Conservation (phyloP, 2,329 filamentous ascomycete genomes). For the Chaetomiaceae sp. region DNA sequence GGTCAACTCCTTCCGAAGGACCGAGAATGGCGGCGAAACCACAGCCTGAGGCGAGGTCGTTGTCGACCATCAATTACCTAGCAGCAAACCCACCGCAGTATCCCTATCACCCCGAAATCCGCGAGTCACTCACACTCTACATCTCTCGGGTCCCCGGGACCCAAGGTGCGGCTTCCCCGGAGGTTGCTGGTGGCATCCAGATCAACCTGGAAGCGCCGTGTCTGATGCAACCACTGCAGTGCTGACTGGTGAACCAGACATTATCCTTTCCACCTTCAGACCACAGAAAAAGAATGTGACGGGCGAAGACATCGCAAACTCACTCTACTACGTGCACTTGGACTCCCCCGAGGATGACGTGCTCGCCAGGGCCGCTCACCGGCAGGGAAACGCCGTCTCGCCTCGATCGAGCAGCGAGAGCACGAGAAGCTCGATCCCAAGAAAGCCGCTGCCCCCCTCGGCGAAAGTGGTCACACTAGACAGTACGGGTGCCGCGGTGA, state of each 20-base stretch:
- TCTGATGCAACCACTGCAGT: background rate
- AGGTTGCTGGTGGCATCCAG: no score
- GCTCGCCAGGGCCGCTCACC: slow-evolving; percentile 30
- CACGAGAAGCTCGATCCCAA: slow-evolving; percentile 39
- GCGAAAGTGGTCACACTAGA: slow-evolving; percentile 19
- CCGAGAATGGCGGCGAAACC: slow-evolving; percentile 16
- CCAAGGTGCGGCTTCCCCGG: slow-evolving; percentile 58
- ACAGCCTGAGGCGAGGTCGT: slow-evolving; percentile 72
- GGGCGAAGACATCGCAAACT: slow-evolving; percentile 77
- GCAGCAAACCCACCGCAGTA: slow-evolving; percentile 85
- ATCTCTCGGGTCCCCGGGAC: slow-evolving; percentile 91
- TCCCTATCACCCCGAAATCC: slow-evolving; percentile 67
- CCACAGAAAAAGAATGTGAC: slow-evolving; percentile 86
- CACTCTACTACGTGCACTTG: slow-evolving; percentile 87
- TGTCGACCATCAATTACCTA: slow-evolving; percentile 72
- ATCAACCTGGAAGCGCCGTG: background rate
- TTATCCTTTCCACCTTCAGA: slow-evolving; percentile 88
- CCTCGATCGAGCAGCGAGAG: slow-evolving; percentile 43
- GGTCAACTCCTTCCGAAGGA: background rate
- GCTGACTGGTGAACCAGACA: slow-evolving; percentile 52
- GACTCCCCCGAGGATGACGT: slow-evolving; percentile 58
- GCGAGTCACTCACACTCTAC: slow-evolving; percentile 76
- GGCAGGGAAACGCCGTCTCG: slow-evolving; percentile 27
- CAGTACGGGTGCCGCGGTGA: background rate
- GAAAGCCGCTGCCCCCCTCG: slow-evolving; percentile 47